Evolutionary conservation across 805 yeast genomes (phyloP), one percentile per base, ranked within the genome.

Genomic region (Wickerhamia fluorescens): DNA sequence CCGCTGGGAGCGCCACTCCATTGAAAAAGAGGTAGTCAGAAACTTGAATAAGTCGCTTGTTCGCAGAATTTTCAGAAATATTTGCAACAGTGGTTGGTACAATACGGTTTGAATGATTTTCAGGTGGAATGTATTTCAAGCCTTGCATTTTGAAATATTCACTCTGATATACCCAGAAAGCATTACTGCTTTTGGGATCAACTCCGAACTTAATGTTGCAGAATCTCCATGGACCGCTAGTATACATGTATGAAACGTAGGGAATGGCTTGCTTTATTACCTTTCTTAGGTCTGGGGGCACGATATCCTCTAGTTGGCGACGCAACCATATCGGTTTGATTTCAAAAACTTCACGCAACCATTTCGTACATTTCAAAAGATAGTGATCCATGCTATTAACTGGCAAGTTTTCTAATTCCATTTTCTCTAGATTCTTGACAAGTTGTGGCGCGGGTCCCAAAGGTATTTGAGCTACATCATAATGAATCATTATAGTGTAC

Each of bases 211-310:
- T 71, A 25, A 87, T 76, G 49, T 80, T 86, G 7, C 92, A 74
- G 35, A 85, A 86, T 43, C 97, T 69, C 95, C 95, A 92, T 0
- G 97, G 98, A 0, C 98, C 98, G 45, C 81, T 82, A 20, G 81
- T 75, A 49, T 77, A 82, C 23, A 85, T 70, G 49, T 76, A 92
- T 0, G 95, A 71, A 0, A 86, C 81, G 49, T 83, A 79, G 0
- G 97, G 95, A 28, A 92, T 52, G 0, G 96, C 94, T 38, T 71
- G 77, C 42, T 81, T 77, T 24, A 89, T 47, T 38, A 46, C 74
- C 45, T 52, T 51, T 42, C 53, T 58, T 39, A 52, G 58, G 32
- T 44, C 62, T 36, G 51, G 47, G 0, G 84, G 79, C 3, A 77
- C 59, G 29, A 76, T 59, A 45, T 69, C 68, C 24, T 65, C 60